Base-by-base conservation (phyloP, 345 rosid genomes). In the Hirschfeldia incana region DNA sequence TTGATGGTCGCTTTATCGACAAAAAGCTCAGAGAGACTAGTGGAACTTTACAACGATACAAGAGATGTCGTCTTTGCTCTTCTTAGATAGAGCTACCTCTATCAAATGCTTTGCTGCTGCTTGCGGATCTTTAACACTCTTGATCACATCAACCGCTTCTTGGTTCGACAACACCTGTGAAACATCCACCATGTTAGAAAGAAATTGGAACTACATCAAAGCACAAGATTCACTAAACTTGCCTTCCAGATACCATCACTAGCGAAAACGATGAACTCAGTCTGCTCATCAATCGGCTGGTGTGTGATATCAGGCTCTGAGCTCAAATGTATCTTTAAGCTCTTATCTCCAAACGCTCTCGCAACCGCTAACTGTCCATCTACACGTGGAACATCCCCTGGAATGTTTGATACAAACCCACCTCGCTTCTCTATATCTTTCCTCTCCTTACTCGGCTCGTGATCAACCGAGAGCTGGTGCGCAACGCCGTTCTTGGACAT, bases 351-450 rank as follows among this genome's bases (percentile, higher is more conserved):
- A 78, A 94, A 94, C 9, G 98, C 94, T 83, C 98, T 88, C 0
- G 98, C 96, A 74, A 92, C 96, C 2, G 98, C 98, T 53, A 94
- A 83, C 65, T 94, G 97, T 55, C 98, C 98, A 70, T 94, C 96
- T 9, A 92, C 97, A 6, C 98, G 87, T 0, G 98, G 94, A 60
- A 94, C 96, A 65, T 92, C 96, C 51, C 97, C 98, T 61, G 65
- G 65, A 61, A 61, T 61, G 15, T 61, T 61, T 12, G 65, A 61
- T 61, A 61, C 65, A 61, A 61, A 61, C 16, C 65, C 65, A 61
- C 65, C 65, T 28, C 65, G 65, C 4, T 29, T 61, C 65, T 61
- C 65, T 61, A 61, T 61, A 5, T 61, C 65, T 29, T 61, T 29
- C 15, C 36, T 28, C 17, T 61, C 65, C 17, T 61, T 61, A 36